A percentile compares a stretch with the other conserved stretches of the same genome.
phyloP scores from a whole-genome alignment of 495 filamentous ascomycete genomes.

The Neurospora sp. region DNA sequence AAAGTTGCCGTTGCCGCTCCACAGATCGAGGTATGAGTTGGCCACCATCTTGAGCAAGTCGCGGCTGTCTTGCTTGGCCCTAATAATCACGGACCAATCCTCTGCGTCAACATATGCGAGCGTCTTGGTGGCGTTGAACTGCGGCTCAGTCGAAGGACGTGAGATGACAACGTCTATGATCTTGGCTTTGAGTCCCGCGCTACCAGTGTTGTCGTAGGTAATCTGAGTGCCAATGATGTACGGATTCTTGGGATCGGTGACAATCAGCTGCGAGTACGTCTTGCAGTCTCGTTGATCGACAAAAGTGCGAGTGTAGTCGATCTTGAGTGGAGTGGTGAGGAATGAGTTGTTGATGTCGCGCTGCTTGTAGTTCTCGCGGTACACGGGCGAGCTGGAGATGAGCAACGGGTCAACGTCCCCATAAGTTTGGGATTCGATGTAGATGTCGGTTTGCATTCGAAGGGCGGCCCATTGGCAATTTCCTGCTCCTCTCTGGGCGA shows the following conservation, averaged over 20 bases:
- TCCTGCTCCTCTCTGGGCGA: neutral
- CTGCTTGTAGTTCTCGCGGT: conserved; percentile 33
- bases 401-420: neutral
- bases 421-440: neutral
- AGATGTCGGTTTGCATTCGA: neutral
- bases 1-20: conserved; percentile 12
- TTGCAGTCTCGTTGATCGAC: conserved; percentile 39
- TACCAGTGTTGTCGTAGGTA: conserved; percentile 18
- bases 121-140: conserved; percentile 20
- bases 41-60: conserved; percentile 13
- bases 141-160: neutral
- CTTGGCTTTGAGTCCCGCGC: neutral
- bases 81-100: conserved; percentile 17
- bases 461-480: neutral
- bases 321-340: conserved; percentile 31
- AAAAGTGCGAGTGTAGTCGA: conserved; percentile 38
- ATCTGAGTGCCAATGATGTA: conserved; percentile 43
- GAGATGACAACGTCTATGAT: neutral
- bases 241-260: conserved; percentile 29
- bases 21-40: conserved; percentile 20
- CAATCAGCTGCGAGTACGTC: conserved; percentile 39
- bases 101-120: conserved; percentile 15
- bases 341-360: conserved; percentile 28
- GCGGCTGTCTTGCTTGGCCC: conserved; percentile 12
- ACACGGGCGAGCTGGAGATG: neutral